A percentile compares a stretch with the other conserved stretches of the same genome.
Conservation (phyloP, 2,329 filamentous ascomycete species). For the Penicillium olsonii region DNA sequence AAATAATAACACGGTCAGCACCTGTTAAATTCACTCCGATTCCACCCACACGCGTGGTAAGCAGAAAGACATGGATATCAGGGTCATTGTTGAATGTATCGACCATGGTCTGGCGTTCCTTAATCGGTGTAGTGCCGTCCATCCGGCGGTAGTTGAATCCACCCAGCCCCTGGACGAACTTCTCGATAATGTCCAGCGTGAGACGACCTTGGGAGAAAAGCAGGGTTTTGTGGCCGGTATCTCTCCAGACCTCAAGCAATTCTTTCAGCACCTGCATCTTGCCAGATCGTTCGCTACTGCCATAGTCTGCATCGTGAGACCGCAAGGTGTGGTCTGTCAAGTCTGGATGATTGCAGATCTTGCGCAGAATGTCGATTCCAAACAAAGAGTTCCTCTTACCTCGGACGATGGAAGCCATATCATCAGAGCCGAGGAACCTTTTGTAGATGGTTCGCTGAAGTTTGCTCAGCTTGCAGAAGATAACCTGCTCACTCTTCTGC, state of each 20-base stretch:
- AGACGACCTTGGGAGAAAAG: conserved; percentile 91
- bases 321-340: conserved; percentile 68
- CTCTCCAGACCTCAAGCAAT: conserved; percentile 83
- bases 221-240: conserved; percentile 88
- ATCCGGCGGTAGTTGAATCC: conserved; percentile 80
- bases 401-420: conserved; percentile 79
- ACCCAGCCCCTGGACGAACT: conserved; percentile 68
- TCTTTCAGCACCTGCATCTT: conserved; percentile 96
- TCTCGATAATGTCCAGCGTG: conserved; percentile 93
- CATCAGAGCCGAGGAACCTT: conserved; percentile 75
- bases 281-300: conserved; percentile 75
- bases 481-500: conserved; percentile 91
- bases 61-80: conserved; percentile 79
- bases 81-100: conserved; percentile 88
- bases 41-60: conserved; percentile 94
- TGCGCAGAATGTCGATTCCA: conserved; percentile 87
- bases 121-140: conserved; percentile 90
- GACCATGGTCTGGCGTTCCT: conserved; percentile 83
- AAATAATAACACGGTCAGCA: conserved; percentile 94
- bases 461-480: conserved; percentile 89
- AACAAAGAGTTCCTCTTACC: conserved; percentile 78
- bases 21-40: conserved; percentile 93
- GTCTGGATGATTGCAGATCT: conserved; percentile 98
- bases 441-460: conserved; percentile 79
- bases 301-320: conserved; percentile 67